Conservation (phyloP, 192 early-diverging fungal species). For the Oehlia diaphana region DNA sequence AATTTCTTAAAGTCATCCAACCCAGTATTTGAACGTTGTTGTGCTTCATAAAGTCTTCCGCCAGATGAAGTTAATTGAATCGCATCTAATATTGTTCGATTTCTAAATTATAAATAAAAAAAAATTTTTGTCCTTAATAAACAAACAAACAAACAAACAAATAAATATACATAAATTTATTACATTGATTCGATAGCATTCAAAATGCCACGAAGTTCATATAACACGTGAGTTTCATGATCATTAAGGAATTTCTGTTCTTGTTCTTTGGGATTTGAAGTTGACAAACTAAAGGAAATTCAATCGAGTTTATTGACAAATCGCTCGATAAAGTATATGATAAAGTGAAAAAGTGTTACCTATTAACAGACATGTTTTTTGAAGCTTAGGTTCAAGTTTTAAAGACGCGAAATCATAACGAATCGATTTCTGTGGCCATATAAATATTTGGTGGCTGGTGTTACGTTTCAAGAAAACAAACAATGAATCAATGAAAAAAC, state of each 20-base stretch:
- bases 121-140: no score
- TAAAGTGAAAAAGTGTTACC: not conserved
- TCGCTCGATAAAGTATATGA: not conserved
- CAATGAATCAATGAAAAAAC: no score
- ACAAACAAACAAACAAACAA: no score
- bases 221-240: conserved; percentile 8
- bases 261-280: not conserved
- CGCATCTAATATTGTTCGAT: not conserved
- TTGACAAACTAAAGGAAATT: not conserved
- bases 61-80: not conserved
- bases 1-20: not conserved
- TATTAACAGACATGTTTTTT: not conserved
- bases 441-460: no score
- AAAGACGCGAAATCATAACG: no score
- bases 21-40: not conserved
- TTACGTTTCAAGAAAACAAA: no score
- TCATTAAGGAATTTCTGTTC: not conserved
- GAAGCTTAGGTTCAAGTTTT: no score
- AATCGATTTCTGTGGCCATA: no score
- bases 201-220: conserved; percentile 12
- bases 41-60: not conserved
- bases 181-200: not conserved
- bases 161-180: not conserved
- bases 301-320: not conserved
- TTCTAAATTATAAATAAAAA: not conserved